Evolutionary conservation across 257 asterid genomes (phyloP), one percentile per base, ranked within the genome.

Genomic region (Gentiana macrophylla): DNA sequence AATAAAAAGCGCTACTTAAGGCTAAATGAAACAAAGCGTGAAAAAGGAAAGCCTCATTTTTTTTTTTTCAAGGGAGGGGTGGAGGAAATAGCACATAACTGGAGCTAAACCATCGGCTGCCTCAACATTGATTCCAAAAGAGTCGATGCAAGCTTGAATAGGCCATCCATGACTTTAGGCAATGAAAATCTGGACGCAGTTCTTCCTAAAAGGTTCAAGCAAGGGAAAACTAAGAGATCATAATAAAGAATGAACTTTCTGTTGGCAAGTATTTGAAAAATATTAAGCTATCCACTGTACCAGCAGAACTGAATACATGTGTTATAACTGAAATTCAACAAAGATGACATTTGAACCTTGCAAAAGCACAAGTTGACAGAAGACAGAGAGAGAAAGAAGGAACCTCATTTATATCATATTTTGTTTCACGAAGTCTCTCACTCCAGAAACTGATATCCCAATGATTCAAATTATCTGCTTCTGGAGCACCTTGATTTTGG

Each of bases 121-220:
- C 67, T 87, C 90, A 37, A 86, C 63, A 60, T 62, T 75, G 76
- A 89, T 71, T 55, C 83, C 92, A 53, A 86, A 68, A 89, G 80
- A 80, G 66, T 81, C 66, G 76, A 79, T 57, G 84, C 93, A 57
- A 91, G 96, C 68, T 69, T 79, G 74, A 91, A 91, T 57, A 91
- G 96, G 54, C 96, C 98, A 71, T 87, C 94, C 98, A 87, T 84
- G 49, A 92, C 95, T 80, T 81, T 88, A 35, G 97, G 97, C 75
- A 92, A 71, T 56, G 99, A 84, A 72, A 92, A 92, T 85, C 88
- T 44, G 99, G 99, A 12, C 99, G 87, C 65, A 92, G 64, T 64
- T 86, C 99, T 80, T 92, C 99, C 99, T 92, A 93, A 62, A n/a
- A 66, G 57, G 43, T 32, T 48, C 49, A 49, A 55, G 67, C 66